These are phyloP conservation scores for Penicillium diatomitis DNA, from an alignment of 495 filamentous ascomycete genomes.

Conservation along the genomic window DNA sequence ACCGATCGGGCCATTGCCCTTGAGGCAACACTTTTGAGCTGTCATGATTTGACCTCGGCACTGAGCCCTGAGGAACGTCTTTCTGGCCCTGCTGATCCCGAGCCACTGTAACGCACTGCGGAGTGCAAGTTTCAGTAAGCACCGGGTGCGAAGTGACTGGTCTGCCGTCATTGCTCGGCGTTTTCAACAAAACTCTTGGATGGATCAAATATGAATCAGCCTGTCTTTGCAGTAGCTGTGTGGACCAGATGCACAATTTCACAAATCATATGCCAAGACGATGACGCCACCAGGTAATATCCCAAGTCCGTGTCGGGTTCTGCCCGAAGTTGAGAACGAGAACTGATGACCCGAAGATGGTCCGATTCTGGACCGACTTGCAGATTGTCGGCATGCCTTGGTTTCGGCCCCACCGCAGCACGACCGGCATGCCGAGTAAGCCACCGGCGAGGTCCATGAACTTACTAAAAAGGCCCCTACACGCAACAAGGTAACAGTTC, in stretches of 20 bases:
- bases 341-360: constrained; percentile 11
- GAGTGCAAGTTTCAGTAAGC: no score
- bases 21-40: not conserved
- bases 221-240: constrained; percentile 3
- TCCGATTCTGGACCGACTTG: constrained; percentile 16
- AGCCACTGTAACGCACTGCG: no score
- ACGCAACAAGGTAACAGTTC: no score
- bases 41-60: not conserved
- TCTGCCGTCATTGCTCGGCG: not conserved
- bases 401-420: constrained; percentile 8
- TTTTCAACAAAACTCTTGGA: not conserved
- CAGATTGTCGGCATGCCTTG: constrained; percentile 12
- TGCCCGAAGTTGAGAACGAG: not conserved
- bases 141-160: no score
- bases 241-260: constrained; percentile 8
- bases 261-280: constrained; percentile 4
- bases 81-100: no score
- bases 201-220: not conserved
- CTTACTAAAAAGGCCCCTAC: no score
- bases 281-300: constrained; percentile 4
- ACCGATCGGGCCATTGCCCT: no score
- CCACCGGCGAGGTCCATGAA: no score
- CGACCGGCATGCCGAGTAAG: constrained; percentile 10
- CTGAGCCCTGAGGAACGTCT: no score
- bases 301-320: constrained; percentile 6